A percentile compares a stretch with the other conserved stretches of the same genome.
phyloP scores from a whole-genome alignment of 2,329 filamentous ascomycete species.

The Malbranchea zuffiana region DNA sequence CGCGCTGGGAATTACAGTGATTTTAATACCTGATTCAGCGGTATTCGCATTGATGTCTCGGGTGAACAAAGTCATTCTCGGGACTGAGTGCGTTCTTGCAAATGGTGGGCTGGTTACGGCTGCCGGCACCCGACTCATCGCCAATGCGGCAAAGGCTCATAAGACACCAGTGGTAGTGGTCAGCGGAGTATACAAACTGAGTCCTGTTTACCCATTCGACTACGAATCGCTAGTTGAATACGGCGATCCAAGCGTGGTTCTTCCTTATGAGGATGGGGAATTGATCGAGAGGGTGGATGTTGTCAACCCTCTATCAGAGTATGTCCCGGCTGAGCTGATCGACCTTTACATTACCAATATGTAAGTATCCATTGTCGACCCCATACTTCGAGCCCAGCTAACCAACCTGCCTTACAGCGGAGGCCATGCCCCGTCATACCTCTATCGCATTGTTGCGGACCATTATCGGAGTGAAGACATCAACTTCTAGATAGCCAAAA shows the following conservation, averaged over 20 bases:
- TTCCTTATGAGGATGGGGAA: slow-evolving; percentile 66
- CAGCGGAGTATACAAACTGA: slow-evolving; percentile 86
- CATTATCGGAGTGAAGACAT: slow-evolving; percentile 55
- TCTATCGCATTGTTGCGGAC: slow-evolving; percentile 55
- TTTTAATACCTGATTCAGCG: slow-evolving; percentile 72
- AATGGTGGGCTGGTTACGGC: slow-evolving; percentile 80
- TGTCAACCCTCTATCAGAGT: slow-evolving; percentile 69
- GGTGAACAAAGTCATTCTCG: slow-evolving; percentile 89
- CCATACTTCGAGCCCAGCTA: neutral
- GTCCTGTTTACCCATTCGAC: slow-evolving; percentile 77
- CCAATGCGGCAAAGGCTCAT: slow-evolving; percentile 71
- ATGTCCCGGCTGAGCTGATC: slow-evolving; percentile 62
- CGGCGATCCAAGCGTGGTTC: slow-evolving; percentile 65
- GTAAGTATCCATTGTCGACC: slow-evolving; percentile 37
- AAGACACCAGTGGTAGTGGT: slow-evolving; percentile 79
- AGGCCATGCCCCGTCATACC: slow-evolving; percentile 52
- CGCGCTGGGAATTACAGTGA: slow-evolving; percentile 66
- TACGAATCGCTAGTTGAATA: slow-evolving; percentile 75
- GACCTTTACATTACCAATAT: slow-evolving; percentile 62
- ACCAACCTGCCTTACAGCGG: slow-evolving; percentile 34
- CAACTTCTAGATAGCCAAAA: slow-evolving; percentile 16
- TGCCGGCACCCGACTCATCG: slow-evolving; percentile 71
- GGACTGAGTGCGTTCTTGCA: slow-evolving; percentile 74
- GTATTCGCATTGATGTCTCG: slow-evolving; percentile 90
- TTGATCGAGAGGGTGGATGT: slow-evolving; percentile 70